These are phyloP conservation scores for Penstemon davidsonii DNA, from an alignment of 257 asterid genomes.

Conservation along the genomic window DNA sequence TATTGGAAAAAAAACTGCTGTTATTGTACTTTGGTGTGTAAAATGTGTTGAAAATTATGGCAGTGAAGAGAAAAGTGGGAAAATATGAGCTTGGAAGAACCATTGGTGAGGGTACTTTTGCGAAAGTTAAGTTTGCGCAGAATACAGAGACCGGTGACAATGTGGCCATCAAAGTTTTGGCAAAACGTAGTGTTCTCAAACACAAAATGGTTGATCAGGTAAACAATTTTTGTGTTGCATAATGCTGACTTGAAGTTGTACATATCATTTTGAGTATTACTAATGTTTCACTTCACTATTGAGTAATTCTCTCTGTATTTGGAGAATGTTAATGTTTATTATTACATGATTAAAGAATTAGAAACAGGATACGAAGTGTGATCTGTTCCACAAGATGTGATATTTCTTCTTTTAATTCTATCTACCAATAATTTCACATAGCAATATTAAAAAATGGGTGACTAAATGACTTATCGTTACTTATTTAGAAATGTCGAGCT, in stretches of 20 bases:
- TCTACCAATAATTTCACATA: background rate
- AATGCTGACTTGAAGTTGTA: slow-evolving; percentile 3
- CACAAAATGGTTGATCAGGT: slow-evolving; percentile 96
- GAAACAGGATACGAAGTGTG: background rate
- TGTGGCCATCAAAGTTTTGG: slow-evolving; percentile 87
- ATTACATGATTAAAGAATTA: background rate
- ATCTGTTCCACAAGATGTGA: background rate
- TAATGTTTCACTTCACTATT: background rate
- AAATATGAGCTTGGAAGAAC: slow-evolving; percentile 90
- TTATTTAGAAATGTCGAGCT: slow-evolving; percentile 18
- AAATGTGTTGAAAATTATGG: slow-evolving; percentile 54
- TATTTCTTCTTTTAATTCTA: slow-evolving; percentile 1
- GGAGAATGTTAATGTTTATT: background rate
- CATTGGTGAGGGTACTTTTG: slow-evolving; percentile 88
- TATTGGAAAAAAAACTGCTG: slow-evolving; percentile 13
- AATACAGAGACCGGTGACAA: slow-evolving; percentile 66
- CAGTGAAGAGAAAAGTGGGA: slow-evolving; percentile 65
- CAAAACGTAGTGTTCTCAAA: slow-evolving; percentile 83
- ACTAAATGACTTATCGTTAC: slow-evolving; percentile 14
- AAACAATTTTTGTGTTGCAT: slow-evolving; percentile 4
- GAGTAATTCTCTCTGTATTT: slow-evolving; percentile 7
- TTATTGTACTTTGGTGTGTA: slow-evolving; percentile 19
- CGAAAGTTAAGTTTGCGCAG: slow-evolving; percentile 89
- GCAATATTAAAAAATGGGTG: background rate
- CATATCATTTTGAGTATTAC: background rate